phyloP scores from a whole-genome alignment of 2,329 filamentous ascomycete genomes.

The Colletotrichum sp. region DNA sequence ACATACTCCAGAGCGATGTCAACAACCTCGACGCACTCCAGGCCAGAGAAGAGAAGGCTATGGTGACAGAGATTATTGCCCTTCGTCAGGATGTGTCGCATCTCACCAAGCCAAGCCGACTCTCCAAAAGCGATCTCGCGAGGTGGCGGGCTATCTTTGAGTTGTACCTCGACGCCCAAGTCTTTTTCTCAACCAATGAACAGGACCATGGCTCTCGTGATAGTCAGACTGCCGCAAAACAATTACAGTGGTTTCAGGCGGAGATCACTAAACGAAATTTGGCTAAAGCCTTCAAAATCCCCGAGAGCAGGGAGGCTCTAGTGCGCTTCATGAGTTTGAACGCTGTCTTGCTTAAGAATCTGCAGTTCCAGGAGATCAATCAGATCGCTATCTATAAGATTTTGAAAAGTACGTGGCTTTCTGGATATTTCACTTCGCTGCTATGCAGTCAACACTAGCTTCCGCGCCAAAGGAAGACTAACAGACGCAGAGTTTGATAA shows the following conservation, averaged over 20 bases:
- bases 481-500: conserved; percentile 81
- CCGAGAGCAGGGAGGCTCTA: conserved; percentile 69
- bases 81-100: conserved; percentile 70
- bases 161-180: conserved; percentile 77
- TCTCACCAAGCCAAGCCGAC: conserved; percentile 67
- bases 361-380: conserved; percentile 88
- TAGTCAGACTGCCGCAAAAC: conserved; percentile 68
- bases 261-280: conserved; percentile 67
- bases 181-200: conserved; percentile 85
- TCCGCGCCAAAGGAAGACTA: neutral
- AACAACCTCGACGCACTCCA: conserved; percentile 73
- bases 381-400: conserved; percentile 80
- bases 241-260: conserved; percentile 75
- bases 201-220: conserved; percentile 70
- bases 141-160: conserved; percentile 84
- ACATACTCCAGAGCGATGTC: conserved; percentile 75
- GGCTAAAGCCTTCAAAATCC: conserved; percentile 67
- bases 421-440: neutral
- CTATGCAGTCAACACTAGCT: neutral
- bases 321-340: conserved; percentile 77
- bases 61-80: conserved; percentile 66
- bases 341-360: conserved; percentile 74
- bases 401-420: conserved; percentile 70
- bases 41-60: conserved; percentile 65
- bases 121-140: conserved; percentile 70